Evolutionary conservation across 495 filamentous ascomycete species (phyloP).

Genomic region (Penicillium psychrofluorescens): DNA sequence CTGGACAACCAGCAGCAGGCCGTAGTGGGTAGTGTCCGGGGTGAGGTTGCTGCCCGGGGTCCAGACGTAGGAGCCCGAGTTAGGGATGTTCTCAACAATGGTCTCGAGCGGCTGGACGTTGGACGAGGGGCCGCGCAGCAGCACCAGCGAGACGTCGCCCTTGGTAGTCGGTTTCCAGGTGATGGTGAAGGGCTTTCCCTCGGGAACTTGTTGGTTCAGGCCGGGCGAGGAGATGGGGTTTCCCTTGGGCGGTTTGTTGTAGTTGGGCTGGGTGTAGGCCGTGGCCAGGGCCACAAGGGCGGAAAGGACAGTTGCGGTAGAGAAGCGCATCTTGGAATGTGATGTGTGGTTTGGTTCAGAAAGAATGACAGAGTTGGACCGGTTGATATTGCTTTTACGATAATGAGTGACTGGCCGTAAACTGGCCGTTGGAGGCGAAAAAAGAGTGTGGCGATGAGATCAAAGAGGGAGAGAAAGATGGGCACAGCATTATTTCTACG

Average conservation of each 20-base stretch:
- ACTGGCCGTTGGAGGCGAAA: conserved; percentile 18
- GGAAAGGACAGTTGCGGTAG: conserved; percentile 35
- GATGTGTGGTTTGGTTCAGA: conserved; percentile 7
- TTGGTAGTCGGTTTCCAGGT: conserved; percentile 47
- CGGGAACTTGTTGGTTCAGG: conserved; percentile 46
- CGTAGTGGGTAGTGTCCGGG: conserved; percentile 50
- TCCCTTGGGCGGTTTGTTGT: conserved; percentile 40
- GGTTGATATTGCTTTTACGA: conserved; percentile 5
- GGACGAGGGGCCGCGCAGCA: conserved; percentile 52
- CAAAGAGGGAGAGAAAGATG: conserved; percentile 17
- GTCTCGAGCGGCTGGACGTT: conserved; percentile 49
- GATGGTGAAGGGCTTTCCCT: conserved; percentile 50
- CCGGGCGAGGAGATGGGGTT: conserved; percentile 51
- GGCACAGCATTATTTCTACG: conserved; percentile 3
- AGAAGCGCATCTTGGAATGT: conserved; percentile 44
- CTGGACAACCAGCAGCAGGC: conserved; percentile 58
- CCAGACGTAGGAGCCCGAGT: conserved; percentile 54
- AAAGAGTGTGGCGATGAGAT: conserved; percentile 11
- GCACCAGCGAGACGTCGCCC: conserved; percentile 50
- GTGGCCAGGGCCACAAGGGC: conserved; percentile 43
- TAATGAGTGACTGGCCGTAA: conserved; percentile 21
- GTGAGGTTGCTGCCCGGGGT: conserved; percentile 42
- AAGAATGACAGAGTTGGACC: conserved; percentile 19
- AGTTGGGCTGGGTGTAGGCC: conserved; percentile 46
- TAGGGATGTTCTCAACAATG: conserved; percentile 48